A percentile compares a stretch with the other conserved stretches of the same genome.
These are phyloP conservation scores for Colletotrichum salicis DNA, from an alignment of 2,329 filamentous ascomycete species.

Conservation along the genomic window DNA sequence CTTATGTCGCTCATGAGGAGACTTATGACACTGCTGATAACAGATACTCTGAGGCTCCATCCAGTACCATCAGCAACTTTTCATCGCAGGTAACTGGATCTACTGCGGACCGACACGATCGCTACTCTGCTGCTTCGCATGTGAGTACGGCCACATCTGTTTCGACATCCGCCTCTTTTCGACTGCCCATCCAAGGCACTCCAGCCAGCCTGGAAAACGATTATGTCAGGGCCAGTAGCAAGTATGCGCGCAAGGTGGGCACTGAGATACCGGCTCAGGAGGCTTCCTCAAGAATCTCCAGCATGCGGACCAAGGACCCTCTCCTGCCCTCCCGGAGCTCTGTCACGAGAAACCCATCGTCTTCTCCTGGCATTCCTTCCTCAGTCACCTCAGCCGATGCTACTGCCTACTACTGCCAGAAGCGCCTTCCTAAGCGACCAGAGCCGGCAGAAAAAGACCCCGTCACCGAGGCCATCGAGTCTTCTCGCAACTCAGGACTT, in stretches of 20 bases:
- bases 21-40: neutral
- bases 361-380: neutral
- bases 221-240: neutral
- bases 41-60: constrained; percentile 14
- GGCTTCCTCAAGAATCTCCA: neutral
- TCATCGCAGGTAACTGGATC: constrained; percentile 1
- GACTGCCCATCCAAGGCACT: neutral
- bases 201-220: neutral
- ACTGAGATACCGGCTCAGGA: neutral
- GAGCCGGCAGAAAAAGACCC: constrained; percentile 1
- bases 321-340: neutral
- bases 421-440: neutral
- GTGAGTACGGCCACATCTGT: constrained; percentile 4
- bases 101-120: neutral
- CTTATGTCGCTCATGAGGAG: neutral
- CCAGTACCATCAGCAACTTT: neutral
- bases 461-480: neutral
- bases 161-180: constrained; percentile 6
- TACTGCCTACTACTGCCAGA: neutral
- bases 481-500: constrained; percentile 14
- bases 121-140: neutral
- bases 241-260: constrained; percentile 8
- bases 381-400: constrained; percentile 11
- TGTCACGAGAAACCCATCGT: neutral
- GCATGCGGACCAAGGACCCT: neutral